These are phyloP conservation scores for Marasmius fiardii DNA, from an alignment of 1,284 basidiomycete genomes.

Conservation along the genomic window DNA sequence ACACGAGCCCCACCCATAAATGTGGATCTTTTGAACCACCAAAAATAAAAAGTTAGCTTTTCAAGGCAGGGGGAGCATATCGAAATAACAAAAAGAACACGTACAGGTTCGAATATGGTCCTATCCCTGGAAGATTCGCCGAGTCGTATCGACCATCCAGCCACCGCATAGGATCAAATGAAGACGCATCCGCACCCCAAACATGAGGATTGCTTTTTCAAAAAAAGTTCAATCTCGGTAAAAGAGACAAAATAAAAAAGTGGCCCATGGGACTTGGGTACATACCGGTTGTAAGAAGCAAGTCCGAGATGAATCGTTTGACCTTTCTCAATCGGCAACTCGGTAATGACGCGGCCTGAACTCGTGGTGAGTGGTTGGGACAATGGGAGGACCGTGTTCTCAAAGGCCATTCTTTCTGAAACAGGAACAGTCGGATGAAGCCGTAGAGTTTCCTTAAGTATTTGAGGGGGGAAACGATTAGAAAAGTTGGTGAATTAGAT, in stretches of 20 bases:
- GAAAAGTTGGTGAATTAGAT: neutral
- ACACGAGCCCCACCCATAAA: constrained; percentile 9
- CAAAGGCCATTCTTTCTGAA: constrained; percentile 6
- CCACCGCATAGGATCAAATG: no score
- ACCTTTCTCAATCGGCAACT: constrained; percentile 7
- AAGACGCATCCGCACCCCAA: neutral
- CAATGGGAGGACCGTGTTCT: constrained; percentile 10
- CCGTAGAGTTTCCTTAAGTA: constrained; percentile 13
- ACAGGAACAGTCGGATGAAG: constrained; percentile 7
- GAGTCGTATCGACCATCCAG: no score
- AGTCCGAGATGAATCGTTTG: constrained; percentile 1
- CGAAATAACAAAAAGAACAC: neutral
- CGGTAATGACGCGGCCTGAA: neutral
- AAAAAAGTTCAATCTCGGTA: no score
- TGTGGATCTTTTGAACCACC: neutral
- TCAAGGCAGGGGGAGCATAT: no score
- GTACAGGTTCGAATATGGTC: constrained; percentile 9
- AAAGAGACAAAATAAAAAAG: neutral
- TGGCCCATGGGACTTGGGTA: no score
- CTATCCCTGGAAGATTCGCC: neutral
- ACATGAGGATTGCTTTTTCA: constrained; percentile 1
- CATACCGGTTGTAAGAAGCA: constrained; percentile 9
- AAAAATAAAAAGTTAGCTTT: no score
- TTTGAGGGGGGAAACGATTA: neutral
- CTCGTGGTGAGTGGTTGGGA: constrained; percentile 6